Conservation (phyloP, 345 rosid species). For the Syzygium aromaticum region DNA sequence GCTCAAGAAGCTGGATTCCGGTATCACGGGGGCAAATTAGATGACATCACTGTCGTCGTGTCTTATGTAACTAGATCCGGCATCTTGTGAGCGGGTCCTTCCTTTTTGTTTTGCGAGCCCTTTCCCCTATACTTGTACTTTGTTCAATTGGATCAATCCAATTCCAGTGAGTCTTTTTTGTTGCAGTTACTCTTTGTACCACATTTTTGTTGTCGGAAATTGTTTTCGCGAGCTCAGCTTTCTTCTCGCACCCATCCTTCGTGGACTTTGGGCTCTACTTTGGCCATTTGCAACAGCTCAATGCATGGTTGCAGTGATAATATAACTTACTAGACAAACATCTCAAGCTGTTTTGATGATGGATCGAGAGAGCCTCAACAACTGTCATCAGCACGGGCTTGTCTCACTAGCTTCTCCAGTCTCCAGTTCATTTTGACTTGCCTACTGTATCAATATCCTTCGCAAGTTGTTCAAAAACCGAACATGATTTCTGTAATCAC, state of each 20-base stretch:
- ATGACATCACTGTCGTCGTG: conserved; percentile 88
- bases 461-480: background rate
- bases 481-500: background rate
- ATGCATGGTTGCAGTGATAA: background rate
- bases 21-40: conserved; percentile 92
- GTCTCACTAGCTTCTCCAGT: background rate
- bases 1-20: conserved; percentile 95
- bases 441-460: background rate
- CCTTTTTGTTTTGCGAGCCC: background rate
- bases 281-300: background rate
- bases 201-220: background rate
- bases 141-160: background rate
- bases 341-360: background rate
- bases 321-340: background rate
- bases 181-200: background rate
- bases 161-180: background rate
- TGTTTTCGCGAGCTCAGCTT: background rate
- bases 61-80: conserved; percentile 43
- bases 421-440: background rate
- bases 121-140: background rate
- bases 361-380: background rate
- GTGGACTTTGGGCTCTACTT: background rate
- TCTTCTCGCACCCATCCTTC: background rate
- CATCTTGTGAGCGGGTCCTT: background rate
- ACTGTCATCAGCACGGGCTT: background rate